A percentile compares a stretch with the other conserved stretches of the same genome.
phyloP scores from a whole-genome alignment of 2,329 filamentous ascomycete genomes.

The Pseudogymnoascus sp. region DNA sequence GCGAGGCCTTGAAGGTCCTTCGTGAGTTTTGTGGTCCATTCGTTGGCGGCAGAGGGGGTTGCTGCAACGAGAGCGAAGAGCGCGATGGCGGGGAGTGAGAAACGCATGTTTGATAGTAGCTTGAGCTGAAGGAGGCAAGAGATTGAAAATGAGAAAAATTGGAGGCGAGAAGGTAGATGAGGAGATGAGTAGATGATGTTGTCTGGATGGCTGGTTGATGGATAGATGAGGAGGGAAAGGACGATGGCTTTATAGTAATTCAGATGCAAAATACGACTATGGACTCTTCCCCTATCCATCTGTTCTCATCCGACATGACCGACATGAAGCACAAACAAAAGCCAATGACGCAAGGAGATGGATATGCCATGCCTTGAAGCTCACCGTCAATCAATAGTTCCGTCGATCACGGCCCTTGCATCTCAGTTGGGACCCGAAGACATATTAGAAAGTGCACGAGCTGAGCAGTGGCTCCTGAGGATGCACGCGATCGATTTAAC shows the following conservation, averaged over 20 bases:
- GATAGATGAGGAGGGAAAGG: background rate
- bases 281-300: background rate
- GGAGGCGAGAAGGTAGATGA: background rate
- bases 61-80: background rate
- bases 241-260: background rate
- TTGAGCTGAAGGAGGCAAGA: background rate
- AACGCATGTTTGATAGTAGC: background rate
- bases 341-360: background rate
- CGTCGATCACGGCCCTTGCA: conserved; percentile 2
- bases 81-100: background rate
- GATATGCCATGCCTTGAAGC: background rate
- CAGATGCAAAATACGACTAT: background rate
- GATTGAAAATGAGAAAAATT: background rate
- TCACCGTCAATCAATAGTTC: conserved; percentile 4
- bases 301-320: background rate
- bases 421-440: background rate
- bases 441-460: background rate
- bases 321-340: background rate
- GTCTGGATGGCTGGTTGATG: background rate
- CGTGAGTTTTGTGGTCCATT: background rate
- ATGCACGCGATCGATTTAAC: background rate
- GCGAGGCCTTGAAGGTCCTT: conserved; percentile 1
- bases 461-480: background rate
- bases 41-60: background rate
- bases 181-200: background rate